Conservation (phyloP, 139 green algal species). For the Klebsormidium nitens region DNA sequence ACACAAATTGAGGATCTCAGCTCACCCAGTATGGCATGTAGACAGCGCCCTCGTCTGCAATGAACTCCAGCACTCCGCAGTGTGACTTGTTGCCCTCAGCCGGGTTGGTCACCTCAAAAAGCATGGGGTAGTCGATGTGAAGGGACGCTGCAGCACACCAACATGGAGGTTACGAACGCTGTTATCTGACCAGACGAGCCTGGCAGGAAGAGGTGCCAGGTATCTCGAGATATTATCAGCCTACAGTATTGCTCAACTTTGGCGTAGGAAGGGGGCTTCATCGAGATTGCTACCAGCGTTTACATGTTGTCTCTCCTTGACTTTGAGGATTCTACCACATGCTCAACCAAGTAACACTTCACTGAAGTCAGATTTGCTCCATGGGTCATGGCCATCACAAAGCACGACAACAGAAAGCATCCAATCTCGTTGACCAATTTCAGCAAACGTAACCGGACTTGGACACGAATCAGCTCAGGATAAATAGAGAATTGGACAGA, state of each 20-base stretch:
- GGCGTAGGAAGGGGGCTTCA: neutral
- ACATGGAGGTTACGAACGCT: neutral
- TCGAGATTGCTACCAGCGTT: no score
- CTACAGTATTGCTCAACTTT: neutral
- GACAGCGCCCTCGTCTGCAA: slow-evolving; percentile 90
- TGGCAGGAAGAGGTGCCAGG: neutral
- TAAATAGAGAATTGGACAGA: neutral
- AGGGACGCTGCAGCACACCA: slow-evolving; percentile 58
- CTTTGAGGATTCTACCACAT: no score
- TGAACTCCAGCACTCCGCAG: slow-evolving; percentile 97
- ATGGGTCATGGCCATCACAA: neutral
- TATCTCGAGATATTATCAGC: neutral
- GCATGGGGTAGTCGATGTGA: slow-evolving; percentile 97
- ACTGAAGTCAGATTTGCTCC: no score
- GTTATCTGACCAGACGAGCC: neutral
- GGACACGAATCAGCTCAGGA: neutral
- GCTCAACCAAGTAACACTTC: no score
- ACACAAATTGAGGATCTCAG: no score
- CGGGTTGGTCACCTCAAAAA: slow-evolving; percentile 85
- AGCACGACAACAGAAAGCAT: neutral
- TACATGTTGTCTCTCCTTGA: no score
- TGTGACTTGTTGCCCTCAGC: slow-evolving; percentile 66
- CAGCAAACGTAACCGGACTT: neutral
- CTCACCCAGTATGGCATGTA: slow-evolving; percentile 94
- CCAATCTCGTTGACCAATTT: neutral